Base-by-base conservation (phyloP, 1,284 basidiomycete genomes). In the Ustilago vetiveriae region DNA sequence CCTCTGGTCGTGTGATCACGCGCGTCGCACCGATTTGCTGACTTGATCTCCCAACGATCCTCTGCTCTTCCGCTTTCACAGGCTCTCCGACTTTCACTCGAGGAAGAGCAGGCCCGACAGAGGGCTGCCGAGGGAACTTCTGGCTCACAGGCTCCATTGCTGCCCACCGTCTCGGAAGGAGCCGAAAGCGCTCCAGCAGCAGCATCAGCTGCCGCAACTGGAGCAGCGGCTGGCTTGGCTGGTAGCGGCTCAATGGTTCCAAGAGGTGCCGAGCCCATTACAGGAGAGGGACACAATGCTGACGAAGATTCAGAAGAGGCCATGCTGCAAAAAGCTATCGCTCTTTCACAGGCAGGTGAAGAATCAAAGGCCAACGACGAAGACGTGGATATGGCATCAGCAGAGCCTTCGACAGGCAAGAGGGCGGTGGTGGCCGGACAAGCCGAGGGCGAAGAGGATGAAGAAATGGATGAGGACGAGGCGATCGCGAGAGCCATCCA, bases 61-160 rank as follows among this genome's bases (percentile, higher is more conserved):
- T 38, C 8, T 43, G 5, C 23, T 17, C 40, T 19, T 23, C 33
- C 33, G 2, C n/a, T 38, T 13, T 36, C 17, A 46, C 56, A 96
- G 93, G 95, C 94, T 11, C 86, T 98, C 38, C 91, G 95, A 35
- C 92, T 98, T 90, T 98, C 94, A 0, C 89, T 98, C 86, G 92
- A 97, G 84, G 95, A 98, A 83, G 95, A 94, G 63, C 89, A 91
- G 81, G 93, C 93, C 29, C 88, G 94, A 21, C 91, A 92, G 49
- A 59, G 76, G 16, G 72, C 79, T 11, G 57, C 74, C 23, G 75
- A 78, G 27, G 62, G 59, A 5, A 23, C 58, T 22, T 60, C 71
- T 13, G 55, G 63, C 33, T 64, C 66, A 22, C 57, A 64, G 29
- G 70, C 57, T 11, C 57, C 73, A 14, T 39, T 55, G 32, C 66